phyloP scores from a whole-genome alignment of 2,329 filamentous ascomycete species.

The Penicillium sp. region DNA sequence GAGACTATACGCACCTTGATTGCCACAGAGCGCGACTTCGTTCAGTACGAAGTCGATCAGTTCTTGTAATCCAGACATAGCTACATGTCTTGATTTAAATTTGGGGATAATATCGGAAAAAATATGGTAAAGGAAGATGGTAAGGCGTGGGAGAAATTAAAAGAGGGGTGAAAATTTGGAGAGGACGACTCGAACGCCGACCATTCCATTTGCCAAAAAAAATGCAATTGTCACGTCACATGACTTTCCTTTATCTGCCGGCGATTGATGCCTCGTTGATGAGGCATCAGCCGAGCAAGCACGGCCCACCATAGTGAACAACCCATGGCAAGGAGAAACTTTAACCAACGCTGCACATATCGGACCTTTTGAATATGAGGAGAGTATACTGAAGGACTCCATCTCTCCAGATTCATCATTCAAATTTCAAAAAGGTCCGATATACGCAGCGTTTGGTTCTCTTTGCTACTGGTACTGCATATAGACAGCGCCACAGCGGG shows the following conservation, averaged over 20 bases:
- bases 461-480: too few species aligned
- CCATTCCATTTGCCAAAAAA: constrained; percentile 1
- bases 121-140: background rate
- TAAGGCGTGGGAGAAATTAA: background rate
- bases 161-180: constrained; percentile 16
- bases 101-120: background rate
- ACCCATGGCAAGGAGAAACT: too few species aligned
- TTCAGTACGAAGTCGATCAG: constrained; percentile 57
- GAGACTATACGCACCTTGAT: constrained; percentile 50
- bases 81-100: constrained; percentile 7
- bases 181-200: constrained; percentile 32
- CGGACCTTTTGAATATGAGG: too few species aligned
- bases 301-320: too few species aligned
- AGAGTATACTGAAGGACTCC: too few species aligned
- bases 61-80: constrained; percentile 54
- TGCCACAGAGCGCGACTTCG: constrained; percentile 57
- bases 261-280: background rate
- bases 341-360: too few species aligned
- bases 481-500: too few species aligned
- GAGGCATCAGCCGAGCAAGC: too few species aligned
- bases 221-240: constrained; percentile 10
- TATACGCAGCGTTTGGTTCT: too few species aligned
- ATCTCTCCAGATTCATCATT: too few species aligned
- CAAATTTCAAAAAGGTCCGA: too few species aligned
- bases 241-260: background rate